Evolutionary conservation across 306 rosid species (phyloP), one percentile per base, ranked within the genome.

Genomic region (Malus fusca): DNA sequence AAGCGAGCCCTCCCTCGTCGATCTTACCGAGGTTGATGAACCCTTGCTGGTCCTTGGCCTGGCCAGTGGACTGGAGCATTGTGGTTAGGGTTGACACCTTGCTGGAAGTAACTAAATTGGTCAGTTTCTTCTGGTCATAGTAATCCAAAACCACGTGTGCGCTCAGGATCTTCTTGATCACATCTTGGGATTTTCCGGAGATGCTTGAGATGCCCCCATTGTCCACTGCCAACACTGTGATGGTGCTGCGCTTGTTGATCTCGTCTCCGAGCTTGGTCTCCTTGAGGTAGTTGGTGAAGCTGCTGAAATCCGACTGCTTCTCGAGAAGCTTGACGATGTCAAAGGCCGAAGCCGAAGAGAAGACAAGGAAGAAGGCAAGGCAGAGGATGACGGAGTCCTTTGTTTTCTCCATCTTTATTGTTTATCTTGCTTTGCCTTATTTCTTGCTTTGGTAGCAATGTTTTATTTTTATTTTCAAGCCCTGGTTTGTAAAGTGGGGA

Each of bases 221-320:
- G 58, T 67, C 79, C 1, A 91, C 11, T 28, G 75, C 89, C 2
- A 91, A 84, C 66, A 91, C 15, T 0, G 97, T 91, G 56, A 86
- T 78, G 31, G 84, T 79, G 11, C 65, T 75, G 5, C 78, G 82
- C 10, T 40, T 3, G 84, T 89, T 91, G 10, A 91, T 86, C 37
- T 89, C 51, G 0, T 79, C 87, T 2, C 74, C 85, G 6, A 93
- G 84, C 51, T 90, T 86, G 75, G 91, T 85, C 43, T 88, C 84
- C 17, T 88, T 80, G 1, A 93, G 77, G 60, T 69, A 65, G 67
- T 78, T 60, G 72, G 73, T 88, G 72, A 93, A 82, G 15, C 8
- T 21, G 12, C 82, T 17, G 1, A 83, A 73, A 0, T 87, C 84
- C 2, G 88, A 80, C 71, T 78, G 53, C 22, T 68, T 43, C 15